phyloP scores from a whole-genome alignment of 202 grass and related monocot species.

The Panicum hallii region DNA sequence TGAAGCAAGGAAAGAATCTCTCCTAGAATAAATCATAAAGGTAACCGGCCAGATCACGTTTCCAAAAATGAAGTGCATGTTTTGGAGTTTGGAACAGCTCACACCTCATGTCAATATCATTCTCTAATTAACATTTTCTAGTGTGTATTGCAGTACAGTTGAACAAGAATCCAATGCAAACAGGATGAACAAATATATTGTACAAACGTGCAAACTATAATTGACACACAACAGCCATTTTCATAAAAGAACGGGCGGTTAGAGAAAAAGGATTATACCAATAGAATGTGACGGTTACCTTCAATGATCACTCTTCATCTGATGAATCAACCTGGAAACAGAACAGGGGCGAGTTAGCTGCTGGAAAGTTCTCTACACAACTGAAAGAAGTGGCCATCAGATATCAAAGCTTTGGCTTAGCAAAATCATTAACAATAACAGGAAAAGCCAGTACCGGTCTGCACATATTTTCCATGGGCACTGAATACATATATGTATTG shows the following conservation, averaged over 20 bases:
- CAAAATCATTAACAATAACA: conserved; percentile 15
- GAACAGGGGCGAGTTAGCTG: conserved; percentile 32
- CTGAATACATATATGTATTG: neutral
- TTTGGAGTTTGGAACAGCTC: neutral
- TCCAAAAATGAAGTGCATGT: neutral
- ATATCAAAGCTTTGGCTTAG: neutral
- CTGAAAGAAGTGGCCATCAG: neutral
- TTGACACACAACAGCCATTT: neutral
- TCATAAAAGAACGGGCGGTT: conserved; percentile 5
- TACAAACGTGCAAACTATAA: conserved; percentile 1
- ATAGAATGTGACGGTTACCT: conserved; percentile 33
- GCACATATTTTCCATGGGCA: neutral
- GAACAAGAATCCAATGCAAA: conserved; percentile 22
- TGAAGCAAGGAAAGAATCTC: neutral
- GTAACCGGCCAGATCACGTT: neutral
- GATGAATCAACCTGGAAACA: conserved; percentile 43
- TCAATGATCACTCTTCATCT: conserved; percentile 46
- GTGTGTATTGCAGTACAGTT: neutral
- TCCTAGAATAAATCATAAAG: neutral
- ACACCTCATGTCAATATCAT: conserved; percentile 1
- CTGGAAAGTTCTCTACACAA: conserved; percentile 5
- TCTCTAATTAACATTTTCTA: neutral
- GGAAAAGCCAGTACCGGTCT: neutral
- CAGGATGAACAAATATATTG: neutral
- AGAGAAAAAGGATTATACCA: conserved; percentile 14